phyloP scores from a whole-genome alignment of 2,329 filamentous ascomycete species.

The Fusarium nelsonii region DNA sequence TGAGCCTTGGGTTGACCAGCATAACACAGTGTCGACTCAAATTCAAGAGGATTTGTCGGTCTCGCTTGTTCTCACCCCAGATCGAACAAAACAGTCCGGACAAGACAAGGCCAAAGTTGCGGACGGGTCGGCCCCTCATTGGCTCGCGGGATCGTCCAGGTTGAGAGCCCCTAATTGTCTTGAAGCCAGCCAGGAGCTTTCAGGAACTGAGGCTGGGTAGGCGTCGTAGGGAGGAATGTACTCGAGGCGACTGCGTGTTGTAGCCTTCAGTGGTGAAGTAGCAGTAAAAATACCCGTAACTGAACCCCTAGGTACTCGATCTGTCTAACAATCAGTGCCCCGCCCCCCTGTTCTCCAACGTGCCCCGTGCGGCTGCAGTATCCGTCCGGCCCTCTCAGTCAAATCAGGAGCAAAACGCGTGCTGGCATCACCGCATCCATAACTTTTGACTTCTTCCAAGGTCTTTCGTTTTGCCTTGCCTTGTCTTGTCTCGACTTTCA shows the following conservation, averaged over 20 bases:
- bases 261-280: not conserved
- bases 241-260: not conserved
- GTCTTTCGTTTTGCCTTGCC: constrained; percentile 41
- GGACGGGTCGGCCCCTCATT: constrained; percentile 49
- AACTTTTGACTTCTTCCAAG: constrained; percentile 43
- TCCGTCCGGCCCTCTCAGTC: constrained; percentile 47
- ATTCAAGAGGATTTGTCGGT: constrained; percentile 30
- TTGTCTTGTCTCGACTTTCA: constrained; percentile 15
- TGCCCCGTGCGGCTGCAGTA: constrained; percentile 47
- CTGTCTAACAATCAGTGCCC: constrained; percentile 38
- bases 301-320: constrained; percentile 32
- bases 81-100: constrained; percentile 26
- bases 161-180: constrained; percentile 46
- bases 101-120: constrained; percentile 40
- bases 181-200: constrained; percentile 41
- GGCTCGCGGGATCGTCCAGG: constrained; percentile 38
- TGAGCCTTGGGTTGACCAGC: constrained; percentile 6
- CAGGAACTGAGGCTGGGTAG: constrained; percentile 40
- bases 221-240: constrained; percentile 36
- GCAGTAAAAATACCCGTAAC: constrained; percentile 15
- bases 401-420: constrained; percentile 49
- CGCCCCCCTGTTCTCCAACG: constrained; percentile 44
- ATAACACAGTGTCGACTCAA: constrained; percentile 39
- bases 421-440: constrained; percentile 50
- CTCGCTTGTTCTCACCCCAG: constrained; percentile 39